Base-by-base conservation (phyloP, 495 filamentous ascomycete genomes). In the Bacidia gigantensis region DNA sequence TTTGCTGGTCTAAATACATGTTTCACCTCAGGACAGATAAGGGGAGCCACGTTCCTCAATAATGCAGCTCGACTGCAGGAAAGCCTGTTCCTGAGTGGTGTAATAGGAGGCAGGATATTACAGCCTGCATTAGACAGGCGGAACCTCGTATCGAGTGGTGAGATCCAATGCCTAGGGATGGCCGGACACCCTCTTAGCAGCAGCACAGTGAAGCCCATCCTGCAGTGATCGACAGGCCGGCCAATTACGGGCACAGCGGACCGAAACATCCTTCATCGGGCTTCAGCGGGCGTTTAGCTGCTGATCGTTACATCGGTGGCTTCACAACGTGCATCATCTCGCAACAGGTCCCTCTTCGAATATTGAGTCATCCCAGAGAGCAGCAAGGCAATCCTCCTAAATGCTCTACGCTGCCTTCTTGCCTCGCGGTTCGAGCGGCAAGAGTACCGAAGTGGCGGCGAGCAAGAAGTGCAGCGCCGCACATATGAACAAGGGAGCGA, bases 401-500 rank as follows among this genome's bases (percentile, higher is more conserved):
- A n/a, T n/a, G n/a, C n/a, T n/a, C n/a, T n/a, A n/a, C n/a, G n/a
- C n/a, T n/a, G 24, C 50, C 26, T 57, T 52, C 56, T 64, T 60
- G 18, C 53, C 54, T 38, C 57, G 29, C 2, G 53, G 51, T 50
- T 72, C 68, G 53, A 72, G 64, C 0, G 68, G 68, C 29, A 70
- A 62, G 1, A 69, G 32, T 24, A 69, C 29, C 26, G 67, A 66
- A 40, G 67, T 57, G 45, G 68, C 26, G 45, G 65, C 60, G 29
- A 64, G 52, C 38, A 64, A 53, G 10, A 60, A 64, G 50, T 64
- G 61, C 45, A 68, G 49, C 23, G 57, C 61, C 39, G 65, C 68
- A 57, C 68, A 71, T 1, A 68, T 60, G 50, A 66, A 71, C 48
- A 71, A 56, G 12, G 68, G 68, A 45, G 63, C 58, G 3, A 62